Evolutionary conservation across 176 grass and related monocot genomes (phyloP).

Genomic region (Thinopyrum elongatum): DNA sequence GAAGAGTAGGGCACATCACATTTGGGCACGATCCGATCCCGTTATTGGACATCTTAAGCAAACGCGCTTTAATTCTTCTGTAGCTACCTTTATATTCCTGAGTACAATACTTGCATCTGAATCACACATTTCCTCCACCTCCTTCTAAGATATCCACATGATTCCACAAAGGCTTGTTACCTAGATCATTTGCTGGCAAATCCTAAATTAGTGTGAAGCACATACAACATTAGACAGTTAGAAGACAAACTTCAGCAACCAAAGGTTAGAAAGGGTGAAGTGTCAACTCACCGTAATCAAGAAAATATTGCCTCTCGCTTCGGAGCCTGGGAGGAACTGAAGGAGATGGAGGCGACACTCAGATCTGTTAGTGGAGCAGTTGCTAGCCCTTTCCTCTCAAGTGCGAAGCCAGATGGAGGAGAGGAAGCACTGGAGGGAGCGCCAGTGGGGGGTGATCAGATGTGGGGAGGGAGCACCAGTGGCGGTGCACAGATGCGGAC

Average conservation of each 20-base stretch:
- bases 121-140: neutral
- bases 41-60: neutral
- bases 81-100: neutral
- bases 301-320: neutral
- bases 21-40: neutral
- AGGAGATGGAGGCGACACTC: neutral
- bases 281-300: neutral
- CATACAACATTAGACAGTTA: neutral
- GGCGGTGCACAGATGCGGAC: neutral
- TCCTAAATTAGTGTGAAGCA: neutral
- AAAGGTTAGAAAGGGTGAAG: neutral
- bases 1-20: neutral
- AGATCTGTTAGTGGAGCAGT: neutral
- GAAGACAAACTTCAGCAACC: neutral
- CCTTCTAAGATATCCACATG: neutral
- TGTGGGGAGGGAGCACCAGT: neutral
- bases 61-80: neutral
- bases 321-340: neutral
- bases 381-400: neutral
- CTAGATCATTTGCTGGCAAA: neutral
- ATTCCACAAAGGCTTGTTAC: neutral
- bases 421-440: neutral
- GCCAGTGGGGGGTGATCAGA: too few relatives aligned
- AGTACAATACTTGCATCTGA: neutral
- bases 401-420: neutral